These are phyloP conservation scores for Evernia prunastri DNA, from an alignment of 495 filamentous ascomycete genomes.

Conservation along the genomic window DNA sequence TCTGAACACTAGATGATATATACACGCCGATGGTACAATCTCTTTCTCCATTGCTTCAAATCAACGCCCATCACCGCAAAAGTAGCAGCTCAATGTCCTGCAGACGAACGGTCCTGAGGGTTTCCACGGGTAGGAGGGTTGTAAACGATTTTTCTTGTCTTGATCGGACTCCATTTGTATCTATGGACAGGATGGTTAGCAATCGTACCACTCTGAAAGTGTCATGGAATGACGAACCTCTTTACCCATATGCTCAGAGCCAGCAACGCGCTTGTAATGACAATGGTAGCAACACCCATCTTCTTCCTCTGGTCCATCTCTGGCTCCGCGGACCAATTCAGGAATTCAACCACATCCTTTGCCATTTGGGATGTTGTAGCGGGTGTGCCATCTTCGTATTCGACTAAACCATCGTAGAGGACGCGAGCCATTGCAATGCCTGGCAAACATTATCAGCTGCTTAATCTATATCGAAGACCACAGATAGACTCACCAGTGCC, in stretches of 20 bases:
- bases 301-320: constrained; percentile 99
- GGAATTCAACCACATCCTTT: constrained; percentile 97
- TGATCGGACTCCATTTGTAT: constrained; percentile 96
- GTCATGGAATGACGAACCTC: constrained; percentile 40
- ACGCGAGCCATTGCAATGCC: constrained; percentile 98
- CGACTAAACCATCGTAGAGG: constrained; percentile 92
- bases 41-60: background rate
- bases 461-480: background rate
- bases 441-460: constrained; percentile 25
- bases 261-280: constrained; percentile 67
- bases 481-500: constrained; percentile 59
- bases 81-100: background rate
- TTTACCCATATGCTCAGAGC: constrained; percentile 95
- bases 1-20: constrained; percentile 6
- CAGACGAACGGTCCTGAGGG: background rate
- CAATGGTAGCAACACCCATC: constrained; percentile 95
- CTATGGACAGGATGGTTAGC: constrained; percentile 31
- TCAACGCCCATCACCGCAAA: background rate
- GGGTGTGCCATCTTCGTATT: constrained; percentile 95
- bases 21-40: constrained; percentile 13
- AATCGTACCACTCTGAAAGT: background rate
- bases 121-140: constrained; percentile 52
- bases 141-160: constrained; percentile 89
- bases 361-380: constrained; percentile 98
- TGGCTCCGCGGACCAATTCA: constrained; percentile 98